These are phyloP conservation scores for Fusarium metavorans DNA, from an alignment of 2,329 filamentous ascomycete species.

Conservation along the genomic window DNA sequence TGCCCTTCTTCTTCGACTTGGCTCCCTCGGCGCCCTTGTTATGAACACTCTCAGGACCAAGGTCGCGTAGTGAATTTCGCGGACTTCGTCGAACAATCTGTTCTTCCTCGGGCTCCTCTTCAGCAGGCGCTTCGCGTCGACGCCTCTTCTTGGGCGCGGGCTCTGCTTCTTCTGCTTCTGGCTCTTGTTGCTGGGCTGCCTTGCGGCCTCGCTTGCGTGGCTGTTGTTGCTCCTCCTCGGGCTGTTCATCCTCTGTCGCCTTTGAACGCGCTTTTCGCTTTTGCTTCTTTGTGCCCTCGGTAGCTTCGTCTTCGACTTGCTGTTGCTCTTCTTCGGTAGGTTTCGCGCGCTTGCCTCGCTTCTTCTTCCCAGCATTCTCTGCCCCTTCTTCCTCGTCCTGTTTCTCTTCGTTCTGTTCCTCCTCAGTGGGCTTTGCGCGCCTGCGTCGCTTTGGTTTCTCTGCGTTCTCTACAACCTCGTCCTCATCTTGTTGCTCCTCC, in stretches of 20 bases:
- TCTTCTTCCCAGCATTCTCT: neutral
- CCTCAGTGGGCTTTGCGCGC: neutral
- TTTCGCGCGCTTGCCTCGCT: neutral
- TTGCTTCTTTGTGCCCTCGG: neutral
- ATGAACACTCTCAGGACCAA: slow-evolving; percentile 17
- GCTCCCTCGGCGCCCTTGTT: slow-evolving; percentile 31
- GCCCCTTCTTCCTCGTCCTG: neutral
- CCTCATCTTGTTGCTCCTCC: neutral
- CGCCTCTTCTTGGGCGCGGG: slow-evolving; percentile 27
- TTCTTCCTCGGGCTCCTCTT: slow-evolving; percentile 9
- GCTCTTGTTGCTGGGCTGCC: slow-evolving; percentile 8
- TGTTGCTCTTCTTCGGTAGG: neutral
- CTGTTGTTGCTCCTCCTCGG: neutral
- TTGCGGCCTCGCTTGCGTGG: slow-evolving; percentile 31
- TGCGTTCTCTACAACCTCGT: neutral
- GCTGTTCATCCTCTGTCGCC: neutral
- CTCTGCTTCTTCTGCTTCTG: slow-evolving; percentile 25
- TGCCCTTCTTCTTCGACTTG: slow-evolving; percentile 18
- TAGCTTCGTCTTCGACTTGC: neutral
- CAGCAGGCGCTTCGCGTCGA: slow-evolving; percentile 11
- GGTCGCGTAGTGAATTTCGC: slow-evolving; percentile 31
- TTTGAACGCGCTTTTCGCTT: neutral
- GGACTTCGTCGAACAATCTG: slow-evolving; percentile 29
- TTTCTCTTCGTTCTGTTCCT: slow-evolving; percentile 18
- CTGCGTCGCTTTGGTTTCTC: neutral